Base-by-base conservation (phyloP, 2,329 filamentous ascomycete genomes). In the Trichoderma endophyticum region DNA sequence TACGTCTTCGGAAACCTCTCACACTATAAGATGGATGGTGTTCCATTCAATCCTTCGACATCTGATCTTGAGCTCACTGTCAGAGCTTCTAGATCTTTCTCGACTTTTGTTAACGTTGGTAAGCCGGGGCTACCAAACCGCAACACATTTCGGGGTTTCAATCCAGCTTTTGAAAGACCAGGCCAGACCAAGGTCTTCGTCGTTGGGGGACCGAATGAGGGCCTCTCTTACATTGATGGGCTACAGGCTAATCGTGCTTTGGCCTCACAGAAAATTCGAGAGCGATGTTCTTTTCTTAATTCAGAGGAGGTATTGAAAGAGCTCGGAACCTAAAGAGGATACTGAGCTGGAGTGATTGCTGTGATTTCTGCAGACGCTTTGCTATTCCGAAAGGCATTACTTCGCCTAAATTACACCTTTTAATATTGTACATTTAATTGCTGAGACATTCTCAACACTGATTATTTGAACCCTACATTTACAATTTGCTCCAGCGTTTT, bases 401-500 rank as follows among this genome's bases (percentile, higher is more conserved):
- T 63, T 65, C 6, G 28, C 34, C 62, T 34, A 54, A 15, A 30
- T 24, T 54, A 56, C 15, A 11, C 36, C 30, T 26, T 36, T 43
- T 14, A 7, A 15, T 65, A 48, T 54, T 60, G 62, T 66, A 71
- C 68, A 71, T 64, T 24, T n/a, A 4, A 57, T 28, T 12, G 28
- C 12, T 1, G 28, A 28, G 11, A 18, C 28, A 18, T 28, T 12
- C 43, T 63, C 51, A 24, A 6, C 28, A 15, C n/a, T 14, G 4
- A 34, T 80, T 64, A 69, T 57, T 73, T 71, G 24, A 36, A 72
- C 15, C 73, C 77, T 30, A 84, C 77, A 71, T 75, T 77, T 36
- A 88, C 83, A 51, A 91, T 77, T 74, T 86, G 84, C 79, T 91
- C 89, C 68, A 91, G 77, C 4, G 87, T 87, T 70, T 82, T 83